These are phyloP conservation scores for Neurospora sp. DNA, from an alignment of 495 filamentous ascomycete species.

Conservation along the genomic window DNA sequence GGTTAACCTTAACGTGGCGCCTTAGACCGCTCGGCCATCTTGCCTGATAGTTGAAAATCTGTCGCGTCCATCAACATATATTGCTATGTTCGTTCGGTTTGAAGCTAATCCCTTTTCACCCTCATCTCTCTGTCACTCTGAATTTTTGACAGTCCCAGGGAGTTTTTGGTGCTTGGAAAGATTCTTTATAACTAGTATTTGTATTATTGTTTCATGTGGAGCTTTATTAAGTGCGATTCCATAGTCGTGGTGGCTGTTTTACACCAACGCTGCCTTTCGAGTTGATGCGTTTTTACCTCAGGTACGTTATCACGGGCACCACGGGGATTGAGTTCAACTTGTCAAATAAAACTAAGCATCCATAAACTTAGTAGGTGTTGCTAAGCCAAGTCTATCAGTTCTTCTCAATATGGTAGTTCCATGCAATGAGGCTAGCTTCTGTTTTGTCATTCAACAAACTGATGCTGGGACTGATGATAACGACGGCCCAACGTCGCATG, in stretches of 20 bases:
- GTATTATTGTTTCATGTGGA: accelerated
- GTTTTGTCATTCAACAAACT: too few species aligned
- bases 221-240: background rate
- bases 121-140: background rate
- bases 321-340: too few species aligned
- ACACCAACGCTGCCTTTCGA: background rate
- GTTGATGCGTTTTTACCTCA: too few species aligned
- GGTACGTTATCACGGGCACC: too few species aligned
- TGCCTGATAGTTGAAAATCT: background rate
- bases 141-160: background rate
- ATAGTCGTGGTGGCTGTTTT: background rate
- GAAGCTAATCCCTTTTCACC: background rate
- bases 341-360: too few species aligned
- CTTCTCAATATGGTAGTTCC: too few species aligned
- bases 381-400: too few species aligned
- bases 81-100: accelerated
- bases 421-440: too few species aligned
- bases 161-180: background rate
- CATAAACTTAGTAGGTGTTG: too few species aligned
- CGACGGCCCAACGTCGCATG: background rate
- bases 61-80: background rate
- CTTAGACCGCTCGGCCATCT: constrained; percentile 19
- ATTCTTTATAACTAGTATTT: background rate
- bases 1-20: constrained; percentile 19
- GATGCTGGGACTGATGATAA: background rate